phyloP scores from a whole-genome alignment of 2,329 filamentous ascomycete species.

The Dryadomyces quercivorus region DNA sequence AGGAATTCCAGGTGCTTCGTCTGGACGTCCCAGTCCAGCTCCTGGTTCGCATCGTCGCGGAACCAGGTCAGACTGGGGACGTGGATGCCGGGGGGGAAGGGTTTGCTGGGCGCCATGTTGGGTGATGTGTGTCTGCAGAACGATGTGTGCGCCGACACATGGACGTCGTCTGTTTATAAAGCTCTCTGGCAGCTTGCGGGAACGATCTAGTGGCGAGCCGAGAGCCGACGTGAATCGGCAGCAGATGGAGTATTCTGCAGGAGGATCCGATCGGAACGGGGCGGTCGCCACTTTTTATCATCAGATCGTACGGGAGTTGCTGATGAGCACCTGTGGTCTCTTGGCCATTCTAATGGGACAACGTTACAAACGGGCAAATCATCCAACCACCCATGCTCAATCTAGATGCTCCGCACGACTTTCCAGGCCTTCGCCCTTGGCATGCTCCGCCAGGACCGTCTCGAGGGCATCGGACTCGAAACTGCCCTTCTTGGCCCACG shows the following conservation, averaged over 20 bases:
- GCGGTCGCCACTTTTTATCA: too few relatives aligned
- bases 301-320: too few relatives aligned
- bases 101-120: neutral
- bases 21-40: conserved; percentile 44
- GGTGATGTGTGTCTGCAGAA: neutral
- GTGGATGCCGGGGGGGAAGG: conserved; percentile 36
- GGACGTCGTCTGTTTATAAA: neutral
- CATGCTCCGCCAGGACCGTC: neutral
- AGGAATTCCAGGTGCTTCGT: conserved; percentile 40
- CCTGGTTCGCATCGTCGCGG: conserved; percentile 30
- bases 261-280: too few relatives aligned
- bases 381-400: neutral
- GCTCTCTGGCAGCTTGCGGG: neutral
- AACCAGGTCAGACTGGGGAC: conserved; percentile 47
- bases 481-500: conserved; percentile 1
- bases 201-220: too few relatives aligned
- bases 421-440: neutral
- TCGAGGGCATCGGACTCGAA: conserved; percentile 2
- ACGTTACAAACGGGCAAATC: neutral
- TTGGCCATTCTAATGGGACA: too few relatives aligned
- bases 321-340: too few relatives aligned
- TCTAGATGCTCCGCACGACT: neutral
- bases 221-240: neutral
- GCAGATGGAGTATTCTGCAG: too few relatives aligned
- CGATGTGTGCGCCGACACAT: neutral